Conservation (phyloP, 78 protist species). For the Creolimax fragrantissima region DNA sequence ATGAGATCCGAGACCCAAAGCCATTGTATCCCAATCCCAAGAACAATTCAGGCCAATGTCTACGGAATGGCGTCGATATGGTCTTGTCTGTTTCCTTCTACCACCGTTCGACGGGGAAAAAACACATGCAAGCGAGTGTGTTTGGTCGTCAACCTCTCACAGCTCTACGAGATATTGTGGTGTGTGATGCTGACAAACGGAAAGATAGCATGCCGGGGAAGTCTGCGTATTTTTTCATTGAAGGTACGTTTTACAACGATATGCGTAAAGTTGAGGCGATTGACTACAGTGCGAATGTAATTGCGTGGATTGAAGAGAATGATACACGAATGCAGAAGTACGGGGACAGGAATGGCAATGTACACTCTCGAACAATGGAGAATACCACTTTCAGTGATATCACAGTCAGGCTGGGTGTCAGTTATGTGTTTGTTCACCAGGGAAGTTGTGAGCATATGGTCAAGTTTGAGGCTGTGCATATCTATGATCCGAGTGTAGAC, state of each 20-base stretch:
- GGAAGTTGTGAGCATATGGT: neutral
- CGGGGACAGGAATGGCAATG: neutral
- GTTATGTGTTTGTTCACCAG: neutral
- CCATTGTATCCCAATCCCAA: too few species aligned
- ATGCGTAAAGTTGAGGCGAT: neutral
- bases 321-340: neutral
- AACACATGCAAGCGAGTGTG: neutral
- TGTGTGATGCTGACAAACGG: neutral
- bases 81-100: neutral
- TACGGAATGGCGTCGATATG: neutral
- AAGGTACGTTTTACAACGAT: neutral
- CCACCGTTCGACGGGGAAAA: neutral
- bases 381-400: neutral
- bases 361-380: neutral
- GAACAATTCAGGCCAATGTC: too few species aligned
- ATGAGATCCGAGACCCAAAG: too few species aligned
- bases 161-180: neutral
- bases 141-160: neutral
- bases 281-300: neutral
- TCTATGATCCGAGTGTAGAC: too few species aligned
- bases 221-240: neutral
- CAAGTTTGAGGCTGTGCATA: neutral
- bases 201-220: neutral
- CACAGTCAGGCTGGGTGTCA: neutral
- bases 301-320: neutral